Base-by-base conservation (phyloP, 371 early-diverging fungal species). In the Haplosporangium sp. region DNA sequence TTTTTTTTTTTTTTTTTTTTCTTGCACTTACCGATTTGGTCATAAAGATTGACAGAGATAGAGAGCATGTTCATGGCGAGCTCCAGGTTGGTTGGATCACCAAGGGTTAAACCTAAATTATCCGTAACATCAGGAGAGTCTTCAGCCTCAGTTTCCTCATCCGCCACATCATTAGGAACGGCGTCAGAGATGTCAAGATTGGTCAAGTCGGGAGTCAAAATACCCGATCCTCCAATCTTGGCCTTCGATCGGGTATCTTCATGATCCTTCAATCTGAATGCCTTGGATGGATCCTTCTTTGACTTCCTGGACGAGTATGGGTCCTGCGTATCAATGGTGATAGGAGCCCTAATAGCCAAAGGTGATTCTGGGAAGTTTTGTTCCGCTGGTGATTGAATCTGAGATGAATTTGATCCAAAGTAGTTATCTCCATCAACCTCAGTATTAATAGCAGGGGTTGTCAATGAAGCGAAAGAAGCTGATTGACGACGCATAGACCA, bases 41-140 rank as follows among this genome's bases (percentile, higher is more conserved):
- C 96, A 57, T 91, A 93, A 15, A 96, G 85, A 67, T 94, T 94
- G 20, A 91, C 88, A 8, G 94, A 94, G 20, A 79, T 78, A 20
- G 82, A 72, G 19, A 96, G 84, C 62, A 89, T 85, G 13, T 85
- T 84, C 42, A 93, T 86, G 11, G 96, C 95, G 17, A 85, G 85
- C 8, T 85, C 84, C 37, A 92, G 84, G 58, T 89, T 87, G 15
- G 87, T 76, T 19, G 91, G 86, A 75, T 95, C 94, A 15, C 90
- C 90, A 39, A 95, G 77, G 0, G 91, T 91, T 57, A 96, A 74
- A 0, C 92, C 86, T 10, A 96, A 75, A 44, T 78, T 84, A 27
- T 88, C 77, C 78, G 81, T 69, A 9, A 64, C 69, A 47, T 72
- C 82, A 5, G 71, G 68, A 1, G 76, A 79, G 5, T 79, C 82